A percentile compares a stretch with the other conserved stretches of the same genome.
phyloP scores from a whole-genome alignment of 352 stramenopile species.

The Pythium sukuiense region DNA sequence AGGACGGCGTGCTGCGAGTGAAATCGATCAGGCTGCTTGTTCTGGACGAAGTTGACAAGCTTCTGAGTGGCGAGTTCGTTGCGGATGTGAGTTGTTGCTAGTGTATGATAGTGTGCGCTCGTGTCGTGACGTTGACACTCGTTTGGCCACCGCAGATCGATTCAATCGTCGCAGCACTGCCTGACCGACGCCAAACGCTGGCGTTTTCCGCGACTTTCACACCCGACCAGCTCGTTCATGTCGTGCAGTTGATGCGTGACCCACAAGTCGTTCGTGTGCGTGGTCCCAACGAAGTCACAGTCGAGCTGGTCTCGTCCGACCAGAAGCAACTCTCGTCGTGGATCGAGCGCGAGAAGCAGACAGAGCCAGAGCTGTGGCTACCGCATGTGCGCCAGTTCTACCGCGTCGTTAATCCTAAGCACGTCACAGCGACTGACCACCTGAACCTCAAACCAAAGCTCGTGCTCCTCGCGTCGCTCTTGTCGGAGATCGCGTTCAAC shows the following conservation, averaged over 20 bases:
- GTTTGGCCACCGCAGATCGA: conserved; percentile 38
- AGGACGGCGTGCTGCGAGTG: conserved; percentile 48
- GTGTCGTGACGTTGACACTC: neutral
- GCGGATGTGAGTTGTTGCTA: conserved; percentile 39
- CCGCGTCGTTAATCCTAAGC: conserved; percentile 38
- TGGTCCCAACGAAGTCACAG: conserved; percentile 53
- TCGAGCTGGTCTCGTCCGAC: conserved; percentile 58
- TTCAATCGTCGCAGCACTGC: conserved; percentile 53
- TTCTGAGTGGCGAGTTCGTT: conserved; percentile 67
- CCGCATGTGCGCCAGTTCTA: conserved; percentile 73
- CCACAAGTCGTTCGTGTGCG: conserved; percentile 76
- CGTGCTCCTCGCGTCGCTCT: conserved; percentile 46
- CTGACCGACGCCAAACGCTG: conserved; percentile 68
- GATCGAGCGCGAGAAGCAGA: conserved; percentile 49
- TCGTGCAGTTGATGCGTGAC: conserved; percentile 56
- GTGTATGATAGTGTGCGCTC: too few species aligned
- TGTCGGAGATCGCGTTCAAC: conserved; percentile 68
- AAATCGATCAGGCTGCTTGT: conserved; percentile 60
- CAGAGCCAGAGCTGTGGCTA: conserved; percentile 65
- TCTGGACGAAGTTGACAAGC: conserved; percentile 83
- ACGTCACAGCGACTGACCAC: conserved; percentile 12
- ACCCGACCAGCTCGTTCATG: conserved; percentile 52
- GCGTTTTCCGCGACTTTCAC: conserved; percentile 82
- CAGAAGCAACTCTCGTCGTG: conserved; percentile 40
- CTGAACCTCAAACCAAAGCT: conserved; percentile 61